These are phyloP conservation scores for Entonaema liquescens DNA, from an alignment of 495 filamentous ascomycete genomes.

Conservation along the genomic window DNA sequence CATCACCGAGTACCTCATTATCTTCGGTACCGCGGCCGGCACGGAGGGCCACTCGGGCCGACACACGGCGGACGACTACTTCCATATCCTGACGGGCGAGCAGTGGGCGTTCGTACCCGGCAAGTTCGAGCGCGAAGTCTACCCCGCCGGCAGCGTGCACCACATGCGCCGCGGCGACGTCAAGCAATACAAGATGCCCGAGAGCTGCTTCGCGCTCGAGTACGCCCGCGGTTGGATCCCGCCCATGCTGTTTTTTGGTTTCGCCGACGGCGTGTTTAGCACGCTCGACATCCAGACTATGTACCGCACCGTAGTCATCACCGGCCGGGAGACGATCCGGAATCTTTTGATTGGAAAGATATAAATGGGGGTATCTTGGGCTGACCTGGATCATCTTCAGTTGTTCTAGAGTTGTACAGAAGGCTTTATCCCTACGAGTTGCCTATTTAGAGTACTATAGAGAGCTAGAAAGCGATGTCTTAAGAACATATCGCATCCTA, in stretches of 20 bases:
- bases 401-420: neutral
- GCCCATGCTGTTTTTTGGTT: constrained; percentile 88
- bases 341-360: constrained; percentile 79
- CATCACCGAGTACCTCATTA: constrained; percentile 82
- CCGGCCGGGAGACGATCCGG: constrained; percentile 73
- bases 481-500: neutral
- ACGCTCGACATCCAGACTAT: constrained; percentile 81
- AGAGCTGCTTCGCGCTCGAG: constrained; percentile 84
- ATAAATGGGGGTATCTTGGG: constrained; percentile 46
- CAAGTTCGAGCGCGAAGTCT: constrained; percentile 74
- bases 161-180: constrained; percentile 76
- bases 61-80: constrained; percentile 92
- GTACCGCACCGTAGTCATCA: constrained; percentile 77
- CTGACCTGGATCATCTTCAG: neutral
- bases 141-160: constrained; percentile 78
- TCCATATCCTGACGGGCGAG: constrained; percentile 82
- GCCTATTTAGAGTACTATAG: constrained; percentile 17
- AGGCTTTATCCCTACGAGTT: neutral
- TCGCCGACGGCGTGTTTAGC: constrained; percentile 77
- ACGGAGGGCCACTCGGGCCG: constrained; percentile 88
- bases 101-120: constrained; percentile 78
- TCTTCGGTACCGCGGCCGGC: constrained; percentile 85
- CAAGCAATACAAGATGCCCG: constrained; percentile 88
- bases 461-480: constrained; percentile 20
- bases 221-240: constrained; percentile 92